Evolutionary conservation across 495 filamentous ascomycete genomes (phyloP), one percentile per base, ranked within the genome.

Genomic region (Neurospora sp.): DNA sequence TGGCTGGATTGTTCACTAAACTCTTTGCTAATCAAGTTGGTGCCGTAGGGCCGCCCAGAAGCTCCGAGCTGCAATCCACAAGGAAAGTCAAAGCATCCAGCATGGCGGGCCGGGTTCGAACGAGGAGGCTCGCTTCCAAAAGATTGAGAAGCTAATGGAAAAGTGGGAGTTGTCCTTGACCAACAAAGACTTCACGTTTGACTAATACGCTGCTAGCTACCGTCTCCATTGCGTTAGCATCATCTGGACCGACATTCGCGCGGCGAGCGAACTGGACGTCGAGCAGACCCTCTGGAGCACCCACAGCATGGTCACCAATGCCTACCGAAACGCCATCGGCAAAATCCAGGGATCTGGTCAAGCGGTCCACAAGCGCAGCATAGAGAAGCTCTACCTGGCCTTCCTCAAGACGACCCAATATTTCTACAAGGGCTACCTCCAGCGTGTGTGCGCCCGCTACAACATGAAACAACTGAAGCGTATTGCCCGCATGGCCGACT

Each of bases 371-470:
- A 86, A 86, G 74, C 89, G 94, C 36, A 97, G 95, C 79, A 82
- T 93, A 13, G 89, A 92, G 77, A 93, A 91, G 82, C 86, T 89
- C 73, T 99, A 95, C 79, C 81, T 90, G 40, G 87, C 88, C 72
- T 98, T 95, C 79, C 89, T 98, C 77, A 97, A 94, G 81, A 90
- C 89, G 5, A 90, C 92, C 72, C 91, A 95, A 77, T 88, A 89
- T 69, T 98, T 97, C 81, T 99, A 98, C 83, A 88, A 90, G 70
- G 90, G 89, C 69, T 95, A 92, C 75, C 90, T 99, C 72, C 91
- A 94, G 82, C 87, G 90, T 70, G 81, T 98, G 42, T 90, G 91
- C 69, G 90, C 88, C 13, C 88, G 90, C 73, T 97, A 88, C 71
- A 89, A 91, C 34, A 89, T 96, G 73, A 83, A 86, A 39, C 91